Evolutionary conservation across 441 rosid species (phyloP).

Genomic region (Populus hybrid): DNA sequence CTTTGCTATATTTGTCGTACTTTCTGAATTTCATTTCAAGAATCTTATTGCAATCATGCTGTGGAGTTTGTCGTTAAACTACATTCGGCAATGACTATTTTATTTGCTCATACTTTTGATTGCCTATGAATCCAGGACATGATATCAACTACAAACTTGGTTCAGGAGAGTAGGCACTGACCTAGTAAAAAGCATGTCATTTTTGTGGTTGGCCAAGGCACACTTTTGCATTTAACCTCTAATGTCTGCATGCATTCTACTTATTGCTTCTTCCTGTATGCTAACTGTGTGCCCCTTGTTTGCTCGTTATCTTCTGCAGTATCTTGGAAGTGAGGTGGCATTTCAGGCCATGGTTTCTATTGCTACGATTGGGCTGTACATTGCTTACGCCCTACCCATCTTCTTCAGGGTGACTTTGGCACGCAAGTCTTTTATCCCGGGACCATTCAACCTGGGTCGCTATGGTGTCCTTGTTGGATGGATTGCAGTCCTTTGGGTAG

Average conservation of each 20-base stretch:
- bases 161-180: not conserved
- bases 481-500: slow-evolving; percentile 89
- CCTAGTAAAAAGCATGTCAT: not conserved
- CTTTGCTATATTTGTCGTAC: not conserved
- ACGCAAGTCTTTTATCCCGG: slow-evolving; percentile 62
- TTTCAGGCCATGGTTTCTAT: slow-evolving; percentile 97
- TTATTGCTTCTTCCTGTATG: slow-evolving; percentile 1
- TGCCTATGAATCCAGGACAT: not conserved
- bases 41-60: not conserved
- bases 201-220: not conserved
- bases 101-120: not conserved
- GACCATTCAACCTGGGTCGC: slow-evolving; percentile 84
- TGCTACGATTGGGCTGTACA: slow-evolving; percentile 91
- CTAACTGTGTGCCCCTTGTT: not conserved
- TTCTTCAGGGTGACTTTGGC: slow-evolving; percentile 81
- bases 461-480: slow-evolving; percentile 69
- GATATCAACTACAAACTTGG: not conserved
- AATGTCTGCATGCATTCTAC: not conserved
- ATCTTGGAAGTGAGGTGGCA: slow-evolving; percentile 85
- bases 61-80: not conserved
- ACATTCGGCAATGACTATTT: not conserved
- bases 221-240: not conserved
- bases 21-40: not conserved
- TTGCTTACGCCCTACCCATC: slow-evolving; percentile 89
- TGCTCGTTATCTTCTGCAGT: slow-evolving; percentile 44